Evolutionary conservation across 768 basidiomycete species (phyloP).

Genomic region (Symmetrospora coprosmae): DNA sequence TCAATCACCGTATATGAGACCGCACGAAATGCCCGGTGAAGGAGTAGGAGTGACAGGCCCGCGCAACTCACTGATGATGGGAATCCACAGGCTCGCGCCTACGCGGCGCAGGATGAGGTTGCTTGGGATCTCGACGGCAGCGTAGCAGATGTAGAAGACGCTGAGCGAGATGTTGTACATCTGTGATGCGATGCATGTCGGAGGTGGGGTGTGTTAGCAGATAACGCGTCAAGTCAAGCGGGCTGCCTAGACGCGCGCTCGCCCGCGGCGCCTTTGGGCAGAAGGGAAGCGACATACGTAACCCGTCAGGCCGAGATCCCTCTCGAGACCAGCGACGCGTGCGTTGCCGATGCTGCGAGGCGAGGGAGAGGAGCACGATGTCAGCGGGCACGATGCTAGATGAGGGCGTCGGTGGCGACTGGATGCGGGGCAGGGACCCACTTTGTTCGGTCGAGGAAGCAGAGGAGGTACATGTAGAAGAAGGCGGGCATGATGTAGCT

Average conservation of each 20-base stretch:
- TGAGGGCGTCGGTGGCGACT: no score
- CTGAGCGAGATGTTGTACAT: conserved; percentile 15
- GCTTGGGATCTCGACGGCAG: background rate
- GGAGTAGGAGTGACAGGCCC: no score
- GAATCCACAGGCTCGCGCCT: conserved; percentile 22
- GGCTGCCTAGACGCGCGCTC: background rate
- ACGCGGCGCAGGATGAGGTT: conserved; percentile 2
- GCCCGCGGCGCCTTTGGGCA: background rate
- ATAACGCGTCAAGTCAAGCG: background rate
- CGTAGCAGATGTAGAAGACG: conserved; percentile 17
- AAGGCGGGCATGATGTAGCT: conserved; percentile 8
- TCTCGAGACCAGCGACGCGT: conserved; percentile 17
- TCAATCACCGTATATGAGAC: no score
- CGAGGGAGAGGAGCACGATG: background rate
- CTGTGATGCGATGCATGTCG: background rate
- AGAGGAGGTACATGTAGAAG: conserved; percentile 18
- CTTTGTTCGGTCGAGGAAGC: conserved; percentile 5
- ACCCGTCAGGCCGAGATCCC: conserved; percentile 2
- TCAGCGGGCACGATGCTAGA: background rate
- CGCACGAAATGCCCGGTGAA: no score
- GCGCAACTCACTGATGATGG: background rate
- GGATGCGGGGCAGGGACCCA: background rate
- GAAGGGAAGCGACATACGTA: background rate
- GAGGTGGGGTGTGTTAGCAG: background rate
- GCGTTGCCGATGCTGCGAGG: conserved; percentile 22